A percentile compares a stretch with the other conserved stretches of the same genome.
Evolutionary conservation across 2,329 filamentous ascomycete genomes (phyloP).

Genomic region (Phaeomoniella chlamydospora): DNA sequence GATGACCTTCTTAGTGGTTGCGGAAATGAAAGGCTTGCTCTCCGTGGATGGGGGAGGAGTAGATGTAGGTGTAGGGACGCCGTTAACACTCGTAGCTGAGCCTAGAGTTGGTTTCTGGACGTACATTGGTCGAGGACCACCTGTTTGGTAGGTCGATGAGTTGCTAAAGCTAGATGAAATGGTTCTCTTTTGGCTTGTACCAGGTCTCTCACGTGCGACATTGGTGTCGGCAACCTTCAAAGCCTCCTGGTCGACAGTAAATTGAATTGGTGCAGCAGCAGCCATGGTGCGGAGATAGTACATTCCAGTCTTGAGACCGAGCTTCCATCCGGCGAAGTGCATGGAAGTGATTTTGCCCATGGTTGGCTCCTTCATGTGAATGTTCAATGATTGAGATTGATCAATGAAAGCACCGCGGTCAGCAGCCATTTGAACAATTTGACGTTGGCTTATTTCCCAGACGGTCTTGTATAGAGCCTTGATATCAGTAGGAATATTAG

Average conservation of each 20-base stretch:
- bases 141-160: conserved; percentile 40
- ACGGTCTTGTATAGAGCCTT: conserved; percentile 99
- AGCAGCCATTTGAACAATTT: conserved; percentile 92
- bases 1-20: conserved; percentile 33
- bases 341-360: conserved; percentile 99
- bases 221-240: conserved; percentile 77
- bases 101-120: conserved; percentile 31
- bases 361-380: conserved; percentile 97
- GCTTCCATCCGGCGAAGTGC: conserved; percentile 99
- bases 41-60: conserved; percentile 46
- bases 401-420: conserved; percentile 98
- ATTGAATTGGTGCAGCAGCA: conserved; percentile 91
- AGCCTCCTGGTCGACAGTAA: conserved; percentile 94
- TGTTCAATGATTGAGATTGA: conserved; percentile 97
- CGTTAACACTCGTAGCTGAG: conserved; percentile 34
- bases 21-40: conserved; percentile 19
- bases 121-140: conserved; percentile 54
- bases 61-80: conserved; percentile 52
- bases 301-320: conserved; percentile 99
- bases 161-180: conserved; percentile 24
- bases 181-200: conserved; percentile 53
- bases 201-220: conserved; percentile 46
- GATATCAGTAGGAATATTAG: conserved; percentile 89
- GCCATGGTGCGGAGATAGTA: conserved; percentile 99
- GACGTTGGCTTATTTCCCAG: conserved; percentile 96